phyloP scores from a whole-genome alignment of 208 protist species.

The Leishmania aethiopica region DNA sequence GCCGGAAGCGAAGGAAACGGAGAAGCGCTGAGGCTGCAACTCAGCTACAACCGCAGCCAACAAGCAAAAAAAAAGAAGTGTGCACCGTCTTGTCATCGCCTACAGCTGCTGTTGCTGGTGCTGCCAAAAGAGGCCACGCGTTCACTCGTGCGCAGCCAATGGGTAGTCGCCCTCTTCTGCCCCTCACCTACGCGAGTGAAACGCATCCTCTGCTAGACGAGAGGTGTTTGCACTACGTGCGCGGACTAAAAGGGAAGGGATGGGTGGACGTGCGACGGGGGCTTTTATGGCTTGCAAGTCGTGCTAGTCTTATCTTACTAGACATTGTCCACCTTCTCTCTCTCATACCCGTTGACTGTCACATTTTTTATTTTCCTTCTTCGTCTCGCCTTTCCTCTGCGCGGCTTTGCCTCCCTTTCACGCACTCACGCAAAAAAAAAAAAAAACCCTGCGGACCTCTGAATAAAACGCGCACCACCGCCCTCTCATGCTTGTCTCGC shows the following conservation, averaged over 20 bases:
- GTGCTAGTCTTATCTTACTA: background rate
- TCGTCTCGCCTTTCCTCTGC: background rate
- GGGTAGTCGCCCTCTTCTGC: background rate
- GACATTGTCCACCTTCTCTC: background rate
- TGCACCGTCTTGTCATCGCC: background rate
- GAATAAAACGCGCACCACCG: background rate
- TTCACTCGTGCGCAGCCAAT: background rate
- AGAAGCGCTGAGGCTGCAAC: background rate
- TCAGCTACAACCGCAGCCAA: background rate
- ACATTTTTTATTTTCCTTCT: background rate
- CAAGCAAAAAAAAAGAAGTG: background rate
- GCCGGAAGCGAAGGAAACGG: no score
- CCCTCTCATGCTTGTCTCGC: background rate
- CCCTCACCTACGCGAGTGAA: background rate
- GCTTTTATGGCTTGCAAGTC: background rate
- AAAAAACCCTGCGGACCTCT: background rate
- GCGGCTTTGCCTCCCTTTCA: background rate
- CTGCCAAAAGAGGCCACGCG: background rate
- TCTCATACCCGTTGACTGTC: no score
- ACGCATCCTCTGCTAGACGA: background rate
- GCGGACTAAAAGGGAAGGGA: background rate
- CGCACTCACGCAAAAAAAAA: background rate
- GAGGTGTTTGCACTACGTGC: background rate
- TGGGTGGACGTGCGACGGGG: background rate
- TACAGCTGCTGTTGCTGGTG: background rate